phyloP scores from a whole-genome alignment of 805 yeast species.

The Schwanniomyces sp. region DNA sequence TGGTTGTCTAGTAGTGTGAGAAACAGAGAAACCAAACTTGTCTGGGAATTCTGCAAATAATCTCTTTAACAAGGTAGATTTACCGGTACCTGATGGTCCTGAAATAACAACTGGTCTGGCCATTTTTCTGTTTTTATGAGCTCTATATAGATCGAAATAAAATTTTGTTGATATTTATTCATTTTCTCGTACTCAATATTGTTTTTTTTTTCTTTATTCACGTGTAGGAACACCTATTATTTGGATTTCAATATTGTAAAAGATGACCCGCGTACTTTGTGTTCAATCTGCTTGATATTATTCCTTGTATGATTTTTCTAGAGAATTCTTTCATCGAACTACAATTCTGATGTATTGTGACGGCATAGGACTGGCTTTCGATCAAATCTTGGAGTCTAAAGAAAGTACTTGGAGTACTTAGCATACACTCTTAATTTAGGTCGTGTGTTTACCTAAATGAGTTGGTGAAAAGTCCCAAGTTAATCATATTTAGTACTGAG shows the following conservation, averaged over 20 bases:
- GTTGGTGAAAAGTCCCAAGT: neutral
- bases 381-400: no score
- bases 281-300: no score
- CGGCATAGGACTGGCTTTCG: no score
- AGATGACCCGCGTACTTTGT: no score
- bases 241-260: no score
- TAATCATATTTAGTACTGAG: neutral
- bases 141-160: neutral
- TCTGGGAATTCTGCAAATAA: constrained; percentile 88
- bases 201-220: neutral
- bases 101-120: constrained; percentile 88
- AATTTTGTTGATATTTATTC: neutral
- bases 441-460: neutral
- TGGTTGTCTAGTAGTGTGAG: constrained; percentile 90
- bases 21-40: constrained; percentile 89
- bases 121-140: constrained; percentile 9
- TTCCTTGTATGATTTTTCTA: no score
- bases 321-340: no score
- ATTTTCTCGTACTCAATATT: neutral
- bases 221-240: neutral
- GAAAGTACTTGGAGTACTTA: no score
- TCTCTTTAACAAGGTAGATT: constrained; percentile 88
- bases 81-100: constrained; percentile 97
- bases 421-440: neutral
- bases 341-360: no score